Evolutionary conservation across 2,329 filamentous ascomycete genomes (phyloP).

Genomic region (Ophioceras dolichostomum): DNA sequence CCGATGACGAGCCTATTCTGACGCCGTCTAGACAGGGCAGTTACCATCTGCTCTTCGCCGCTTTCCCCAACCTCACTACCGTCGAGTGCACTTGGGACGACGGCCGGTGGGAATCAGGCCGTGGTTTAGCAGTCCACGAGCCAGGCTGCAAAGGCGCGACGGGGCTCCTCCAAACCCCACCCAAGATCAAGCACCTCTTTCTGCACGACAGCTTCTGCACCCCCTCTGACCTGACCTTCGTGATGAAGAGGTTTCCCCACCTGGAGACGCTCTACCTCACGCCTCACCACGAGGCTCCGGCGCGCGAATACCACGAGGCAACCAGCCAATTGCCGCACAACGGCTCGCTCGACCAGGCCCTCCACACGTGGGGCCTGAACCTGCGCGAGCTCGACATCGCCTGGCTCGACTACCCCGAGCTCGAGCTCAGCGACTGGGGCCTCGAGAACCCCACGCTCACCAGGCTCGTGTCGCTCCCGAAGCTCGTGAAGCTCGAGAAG

Average conservation of each 20-base stretch:
- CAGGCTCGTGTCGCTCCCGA: conserved; percentile 10
- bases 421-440: neutral
- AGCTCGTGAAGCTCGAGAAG: conserved; percentile 8
- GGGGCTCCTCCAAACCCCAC: no score
- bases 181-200: conserved; percentile 11
- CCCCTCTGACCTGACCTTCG: conserved; percentile 10
- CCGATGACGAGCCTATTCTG: conserved; percentile 9
- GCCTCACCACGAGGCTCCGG: neutral
- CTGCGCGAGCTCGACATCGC: conserved; percentile 13
- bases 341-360: conserved; percentile 9
- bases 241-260: conserved; percentile 11
- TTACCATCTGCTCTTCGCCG: conserved; percentile 9
- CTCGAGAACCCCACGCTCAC: neutral
- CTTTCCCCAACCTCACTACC: conserved; percentile 10
- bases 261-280: conserved; percentile 14
- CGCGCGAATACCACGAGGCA: conserved; percentile 5
- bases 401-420: conserved; percentile 7
- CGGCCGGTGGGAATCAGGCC: conserved; percentile 9
- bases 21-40: conserved; percentile 7
- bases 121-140: neutral
- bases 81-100: conserved; percentile 14
- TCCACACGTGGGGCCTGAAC: conserved; percentile 8
- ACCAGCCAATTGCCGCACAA: neutral
- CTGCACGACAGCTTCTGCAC: conserved; percentile 12
- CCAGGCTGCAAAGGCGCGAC: no score